Conservation (phyloP, 2,329 filamentous ascomycete species). For the Fusarium sp. region DNA sequence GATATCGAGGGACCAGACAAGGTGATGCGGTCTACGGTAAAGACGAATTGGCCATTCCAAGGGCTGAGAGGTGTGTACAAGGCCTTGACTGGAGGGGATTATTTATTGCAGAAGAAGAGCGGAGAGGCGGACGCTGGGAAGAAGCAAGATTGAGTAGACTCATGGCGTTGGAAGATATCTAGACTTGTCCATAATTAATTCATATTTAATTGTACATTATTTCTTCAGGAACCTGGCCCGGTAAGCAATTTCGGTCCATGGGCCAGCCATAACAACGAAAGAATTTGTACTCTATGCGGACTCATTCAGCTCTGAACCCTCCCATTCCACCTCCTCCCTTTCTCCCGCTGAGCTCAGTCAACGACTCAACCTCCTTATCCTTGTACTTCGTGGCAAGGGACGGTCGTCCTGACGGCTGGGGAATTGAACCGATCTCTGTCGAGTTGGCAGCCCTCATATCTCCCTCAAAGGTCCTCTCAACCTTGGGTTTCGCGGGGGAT, state of each 20-base stretch:
- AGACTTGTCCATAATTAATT: conserved; percentile 5
- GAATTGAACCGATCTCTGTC: conserved; percentile 22
- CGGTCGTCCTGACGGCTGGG: conserved; percentile 11
- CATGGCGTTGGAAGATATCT: background rate
- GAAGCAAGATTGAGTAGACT: conserved; percentile 15
- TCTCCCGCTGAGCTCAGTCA: conserved; percentile 47
- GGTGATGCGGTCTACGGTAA: conserved; percentile 49
- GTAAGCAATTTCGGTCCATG: conserved; percentile 33
- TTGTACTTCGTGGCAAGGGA: conserved; percentile 30
- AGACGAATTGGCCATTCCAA: conserved; percentile 54
- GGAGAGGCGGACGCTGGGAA: background rate
- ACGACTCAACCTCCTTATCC: conserved; percentile 39
- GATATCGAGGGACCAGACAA: conserved; percentile 52
- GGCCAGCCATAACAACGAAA: background rate
- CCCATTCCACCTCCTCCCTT: conserved; percentile 44
- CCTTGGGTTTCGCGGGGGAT: conserved; percentile 30
- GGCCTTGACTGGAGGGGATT: conserved; percentile 59
- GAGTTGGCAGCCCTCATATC: conserved; percentile 26
- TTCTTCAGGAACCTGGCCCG: background rate
- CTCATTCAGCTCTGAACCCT: conserved; percentile 47
- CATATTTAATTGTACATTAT: conserved; percentile 7
- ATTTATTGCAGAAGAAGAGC: conserved; percentile 54
- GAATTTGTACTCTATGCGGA: background rate
- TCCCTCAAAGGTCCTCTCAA: conserved; percentile 21
- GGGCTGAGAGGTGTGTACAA: conserved; percentile 61